These are phyloP conservation scores for Avena sativa DNA, from an alignment of 176 grass and related monocot genomes.

Conservation along the genomic window DNA sequence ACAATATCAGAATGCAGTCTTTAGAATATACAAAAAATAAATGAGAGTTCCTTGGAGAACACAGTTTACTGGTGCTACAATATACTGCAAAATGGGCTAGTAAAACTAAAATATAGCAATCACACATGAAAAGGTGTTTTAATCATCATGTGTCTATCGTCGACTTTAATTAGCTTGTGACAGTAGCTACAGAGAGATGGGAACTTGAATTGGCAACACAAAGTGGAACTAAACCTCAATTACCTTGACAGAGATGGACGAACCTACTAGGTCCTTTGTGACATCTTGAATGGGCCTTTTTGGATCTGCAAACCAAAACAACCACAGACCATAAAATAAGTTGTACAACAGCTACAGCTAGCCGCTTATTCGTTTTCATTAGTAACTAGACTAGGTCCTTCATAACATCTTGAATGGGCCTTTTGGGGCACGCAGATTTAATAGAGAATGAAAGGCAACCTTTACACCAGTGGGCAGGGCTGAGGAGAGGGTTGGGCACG, in stretches of 20 bases:
- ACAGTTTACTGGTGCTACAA: background rate
- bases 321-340: background rate
- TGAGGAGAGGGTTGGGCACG: slow-evolving; percentile 86
- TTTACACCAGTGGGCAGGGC: slow-evolving; percentile 76
- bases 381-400: too few relatives aligned
- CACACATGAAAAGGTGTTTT: background rate
- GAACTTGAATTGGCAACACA: too few relatives aligned
- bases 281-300: slow-evolving; percentile 76
- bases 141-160: background rate
- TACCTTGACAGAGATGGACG: slow-evolving; percentile 88
- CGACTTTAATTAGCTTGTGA: background rate
- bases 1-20: background rate
- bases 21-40: background rate
- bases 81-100: background rate
- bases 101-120: slow-evolving; percentile 1
- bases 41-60: background rate
- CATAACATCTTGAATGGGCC: too few relatives aligned
- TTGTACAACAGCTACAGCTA: background rate
- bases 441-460: slow-evolving; percentile 27
- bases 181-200: background rate
- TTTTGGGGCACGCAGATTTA: too few relatives aligned
- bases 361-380: too few relatives aligned
- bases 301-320: slow-evolving; percentile 60
- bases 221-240: background rate
- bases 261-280: slow-evolving; percentile 81